A percentile compares a stretch with the other conserved stretches of the same genome.
Evolutionary conservation across 176 grass and related monocot species (phyloP).

Genomic region (Lolium multiflorum): DNA sequence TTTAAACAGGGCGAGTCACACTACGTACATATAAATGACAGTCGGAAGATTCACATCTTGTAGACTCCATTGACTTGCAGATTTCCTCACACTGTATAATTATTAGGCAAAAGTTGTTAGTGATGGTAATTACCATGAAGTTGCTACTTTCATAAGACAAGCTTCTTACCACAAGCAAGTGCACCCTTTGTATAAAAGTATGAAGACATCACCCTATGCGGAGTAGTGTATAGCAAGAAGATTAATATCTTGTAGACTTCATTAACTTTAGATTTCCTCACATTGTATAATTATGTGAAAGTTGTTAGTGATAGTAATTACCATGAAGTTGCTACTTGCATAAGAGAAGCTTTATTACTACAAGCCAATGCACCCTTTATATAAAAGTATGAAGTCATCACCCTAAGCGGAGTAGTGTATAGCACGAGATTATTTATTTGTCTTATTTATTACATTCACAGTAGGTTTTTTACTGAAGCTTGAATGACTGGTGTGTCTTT

Average conservation of each 20-base stretch:
- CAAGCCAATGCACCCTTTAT: neutral
- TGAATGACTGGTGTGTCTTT: neutral
- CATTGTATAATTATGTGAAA: neutral
- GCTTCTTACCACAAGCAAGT: neutral
- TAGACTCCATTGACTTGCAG: neutral
- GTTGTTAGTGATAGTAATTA: neutral
- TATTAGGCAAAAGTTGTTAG: neutral
- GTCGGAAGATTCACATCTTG: neutral
- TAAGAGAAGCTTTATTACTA: neutral
- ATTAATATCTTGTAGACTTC: neutral
- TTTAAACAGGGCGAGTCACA: too few species aligned
- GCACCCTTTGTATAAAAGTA: neutral
- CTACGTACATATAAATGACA: neutral
- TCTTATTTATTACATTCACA: neutral
- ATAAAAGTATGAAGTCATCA: neutral
- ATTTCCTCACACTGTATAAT: neutral
- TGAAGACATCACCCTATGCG: neutral
- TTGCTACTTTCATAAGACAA: neutral
- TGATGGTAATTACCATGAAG: neutral
- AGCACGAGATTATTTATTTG: conserved; percentile 2
- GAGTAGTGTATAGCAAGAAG: too few species aligned
- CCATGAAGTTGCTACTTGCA: conserved; percentile 9
- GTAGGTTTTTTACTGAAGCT: neutral
- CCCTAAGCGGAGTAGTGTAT: neutral
- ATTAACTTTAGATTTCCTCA: neutral